Base-by-base conservation (phyloP, 495 filamentous ascomycete genomes). In the Durotheca rogersii region DNA sequence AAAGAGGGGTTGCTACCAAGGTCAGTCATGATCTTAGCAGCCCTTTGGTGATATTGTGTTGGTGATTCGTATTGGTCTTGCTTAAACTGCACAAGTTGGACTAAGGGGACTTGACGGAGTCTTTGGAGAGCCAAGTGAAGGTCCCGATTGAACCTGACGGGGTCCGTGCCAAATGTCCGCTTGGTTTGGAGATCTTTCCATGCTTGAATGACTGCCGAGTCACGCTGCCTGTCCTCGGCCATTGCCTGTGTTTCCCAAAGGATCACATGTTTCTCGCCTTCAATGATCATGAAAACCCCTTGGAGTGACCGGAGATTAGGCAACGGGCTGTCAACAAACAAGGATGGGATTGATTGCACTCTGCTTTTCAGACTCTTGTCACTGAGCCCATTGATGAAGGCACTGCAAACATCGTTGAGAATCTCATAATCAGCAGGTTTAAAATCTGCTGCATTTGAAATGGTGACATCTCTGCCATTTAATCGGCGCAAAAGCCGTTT, bases 341-440 rank as follows among this genome's bases (percentile, higher is more conserved):
- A 59, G 3, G 72, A 78, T 31, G 58, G 57, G 39, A 71, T 74
- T 1, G 43, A 57, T 15, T 65, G 39, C 15, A 82, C 47, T 19
- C 71, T 62, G 4, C 44, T 48, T 33, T 61, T 68, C 32, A 82
- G 48, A 7, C 43, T 39, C 5, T 60, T 39, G 33, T 79, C 72
- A 5, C 64, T 48, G 6, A 82, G 71, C 2, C 79, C 79, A 4
- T 66, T 58, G 4, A 81, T 59, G 46, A 80, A 81, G 0, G 72
- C 75, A 4, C 63, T 56, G 34, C 61, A 69, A 11, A 81, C 72
- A 29, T 70, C 62, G 32, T 79, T 71, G 0, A 81, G 62, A 18
- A 78, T 53, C 0, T 57, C 52, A 41, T 60, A 69, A 36, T 79
- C 71, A 3, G 63, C 61, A 6, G 51, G 17, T 7, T 46, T 66